Percentiles rank a stretch among this genome's conserved stretches.
These are phyloP conservation scores for Ascochyta clinopodiicola DNA, from an alignment of 2,329 filamentous ascomycete species.

Conservation along the genomic window DNA sequence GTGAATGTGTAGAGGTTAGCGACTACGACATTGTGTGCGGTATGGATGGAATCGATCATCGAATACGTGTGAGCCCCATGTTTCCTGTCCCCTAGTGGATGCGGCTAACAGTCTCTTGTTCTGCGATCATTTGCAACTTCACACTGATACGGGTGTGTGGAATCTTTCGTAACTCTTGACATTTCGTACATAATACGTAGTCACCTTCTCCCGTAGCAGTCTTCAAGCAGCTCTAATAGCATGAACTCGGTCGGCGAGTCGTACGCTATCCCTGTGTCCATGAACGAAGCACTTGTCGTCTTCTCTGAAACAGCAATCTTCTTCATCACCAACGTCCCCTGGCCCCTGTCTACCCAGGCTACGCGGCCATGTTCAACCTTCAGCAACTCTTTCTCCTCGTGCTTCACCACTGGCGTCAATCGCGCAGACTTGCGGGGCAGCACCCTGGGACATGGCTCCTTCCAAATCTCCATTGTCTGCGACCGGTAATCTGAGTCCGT, in stretches of 20 bases:
- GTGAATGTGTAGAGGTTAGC: too few relatives aligned
- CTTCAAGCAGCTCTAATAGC: constrained; percentile 12
- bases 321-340: constrained; percentile 8
- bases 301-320: not conserved
- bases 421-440: constrained; percentile 14
- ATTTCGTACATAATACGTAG: not conserved
- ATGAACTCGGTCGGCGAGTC: constrained; percentile 17
- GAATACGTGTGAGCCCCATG: not conserved
- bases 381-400: constrained; percentile 10
- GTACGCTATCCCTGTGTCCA: constrained; percentile 9
- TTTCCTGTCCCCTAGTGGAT: not conserved
- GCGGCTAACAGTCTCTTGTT: not conserved
- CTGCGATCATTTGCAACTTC: not conserved
- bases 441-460: constrained; percentile 6
- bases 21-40: not conserved
- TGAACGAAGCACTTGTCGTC: constrained; percentile 5
- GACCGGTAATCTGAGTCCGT: not conserved
- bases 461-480: constrained; percentile 20
- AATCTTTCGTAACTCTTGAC: not conserved
- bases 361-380: not conserved
- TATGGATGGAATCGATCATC: not conserved
- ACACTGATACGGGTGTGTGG: not conserved
- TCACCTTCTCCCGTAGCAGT: constrained; percentile 11
- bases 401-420: constrained; percentile 10
- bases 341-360: constrained; percentile 3